Conservation (phyloP, 345 rosid genomes). For the Anacardium occidentale region DNA sequence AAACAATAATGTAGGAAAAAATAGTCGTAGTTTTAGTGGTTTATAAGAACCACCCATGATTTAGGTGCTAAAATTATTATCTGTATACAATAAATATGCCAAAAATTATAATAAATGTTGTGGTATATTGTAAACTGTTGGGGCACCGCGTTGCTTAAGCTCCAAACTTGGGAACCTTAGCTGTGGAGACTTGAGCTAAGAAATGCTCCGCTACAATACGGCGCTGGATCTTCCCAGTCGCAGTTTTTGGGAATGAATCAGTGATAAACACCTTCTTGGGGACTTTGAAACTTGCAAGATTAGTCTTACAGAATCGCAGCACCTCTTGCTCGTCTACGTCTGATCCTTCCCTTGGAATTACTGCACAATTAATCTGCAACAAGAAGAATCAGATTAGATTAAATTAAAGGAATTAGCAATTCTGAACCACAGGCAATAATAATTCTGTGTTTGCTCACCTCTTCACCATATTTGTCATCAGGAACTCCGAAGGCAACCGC, state of each 20-base stretch:
- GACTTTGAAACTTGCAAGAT: constrained; percentile 79
- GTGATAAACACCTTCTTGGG: constrained; percentile 69
- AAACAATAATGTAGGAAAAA: too few species aligned
- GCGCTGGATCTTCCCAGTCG: constrained; percentile 68
- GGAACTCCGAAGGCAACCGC: constrained; percentile 91
- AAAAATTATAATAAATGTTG: neutral
- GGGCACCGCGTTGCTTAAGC: constrained; percentile 24
- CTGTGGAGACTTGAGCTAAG: constrained; percentile 47
- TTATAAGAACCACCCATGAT: neutral
- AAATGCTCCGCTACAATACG: constrained; percentile 64
- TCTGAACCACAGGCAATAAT: neutral
- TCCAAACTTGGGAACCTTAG: constrained; percentile 41
- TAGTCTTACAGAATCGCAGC: constrained; percentile 60
- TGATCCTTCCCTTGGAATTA: constrained; percentile 74
- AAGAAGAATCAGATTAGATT: neutral
- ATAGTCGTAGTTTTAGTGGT: too few species aligned
- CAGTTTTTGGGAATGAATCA: constrained; percentile 52
- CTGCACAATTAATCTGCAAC: constrained; percentile 78
- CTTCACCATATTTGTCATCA: constrained; percentile 95
- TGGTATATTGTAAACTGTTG: neutral
- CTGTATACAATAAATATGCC: too few species aligned
- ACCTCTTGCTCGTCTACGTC: constrained; percentile 56
- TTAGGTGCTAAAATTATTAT: too few species aligned
- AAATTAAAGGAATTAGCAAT: constrained; percentile 1
- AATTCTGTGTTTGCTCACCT: constrained; percentile 41